Evolutionary conservation across 208 protist genomes (phyloP).

Genomic region (Crithidia mellificae): DNA sequence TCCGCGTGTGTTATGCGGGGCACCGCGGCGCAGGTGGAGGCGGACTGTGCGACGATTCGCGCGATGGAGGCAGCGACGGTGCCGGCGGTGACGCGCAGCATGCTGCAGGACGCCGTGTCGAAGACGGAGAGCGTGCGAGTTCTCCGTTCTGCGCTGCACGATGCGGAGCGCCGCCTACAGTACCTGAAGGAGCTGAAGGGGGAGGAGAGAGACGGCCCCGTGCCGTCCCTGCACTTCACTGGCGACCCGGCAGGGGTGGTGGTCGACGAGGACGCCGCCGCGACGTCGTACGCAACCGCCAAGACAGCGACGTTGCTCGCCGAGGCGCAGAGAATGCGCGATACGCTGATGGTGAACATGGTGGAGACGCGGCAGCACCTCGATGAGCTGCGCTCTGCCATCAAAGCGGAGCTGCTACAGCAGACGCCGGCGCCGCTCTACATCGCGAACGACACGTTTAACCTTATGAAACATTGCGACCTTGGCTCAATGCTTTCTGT

Average conservation of each 20-base stretch:
- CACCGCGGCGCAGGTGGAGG: slow-evolving; percentile 37
- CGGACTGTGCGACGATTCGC: slow-evolving; percentile 35
- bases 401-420: background rate
- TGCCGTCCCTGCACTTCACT: background rate
- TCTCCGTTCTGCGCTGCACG: slow-evolving; percentile 1
- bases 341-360: background rate
- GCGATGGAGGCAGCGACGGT: slow-evolving; percentile 30
- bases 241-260: background rate
- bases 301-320: background rate
- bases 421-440: slow-evolving; percentile 52
- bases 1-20: slow-evolving; percentile 72
- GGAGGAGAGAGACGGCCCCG: background rate
- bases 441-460: slow-evolving; percentile 30
- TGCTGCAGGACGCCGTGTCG: slow-evolving; percentile 18
- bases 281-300: background rate
- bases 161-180: slow-evolving; percentile 5
- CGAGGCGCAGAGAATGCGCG: background rate
- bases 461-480: slow-evolving; percentile 25
- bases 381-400: background rate
- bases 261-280: background rate
- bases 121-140: background rate
- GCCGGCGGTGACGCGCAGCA: background rate
- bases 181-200: background rate
- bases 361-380: background rate
- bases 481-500: slow-evolving; percentile 25